Conservation (phyloP, 495 filamentous ascomycete species). For the Astrocystis sublimbata region DNA sequence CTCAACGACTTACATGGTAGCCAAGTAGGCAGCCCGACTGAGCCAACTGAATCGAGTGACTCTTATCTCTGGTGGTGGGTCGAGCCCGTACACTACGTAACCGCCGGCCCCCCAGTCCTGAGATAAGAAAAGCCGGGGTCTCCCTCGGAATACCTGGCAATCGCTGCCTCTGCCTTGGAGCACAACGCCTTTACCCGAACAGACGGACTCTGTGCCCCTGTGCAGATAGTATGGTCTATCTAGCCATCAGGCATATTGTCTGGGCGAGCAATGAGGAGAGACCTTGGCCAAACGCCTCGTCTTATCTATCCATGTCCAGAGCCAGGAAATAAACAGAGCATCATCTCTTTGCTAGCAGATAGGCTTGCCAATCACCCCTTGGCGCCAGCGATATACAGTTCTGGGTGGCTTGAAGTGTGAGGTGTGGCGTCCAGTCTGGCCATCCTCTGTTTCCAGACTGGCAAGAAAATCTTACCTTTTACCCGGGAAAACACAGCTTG, state of each 20-base stretch:
- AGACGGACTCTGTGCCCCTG: not conserved
- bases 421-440: not conserved
- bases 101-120: not conserved
- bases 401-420: not conserved
- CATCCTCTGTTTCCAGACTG: not conserved
- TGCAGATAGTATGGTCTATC: not conserved
- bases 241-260: too few species aligned
- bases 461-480: not conserved
- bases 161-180: constrained; percentile 9
- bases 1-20: not conserved
- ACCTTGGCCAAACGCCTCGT: not conserved
- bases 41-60: not conserved
- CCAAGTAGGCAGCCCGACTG: not conserved
- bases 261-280: not conserved
- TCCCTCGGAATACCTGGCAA: not conserved
- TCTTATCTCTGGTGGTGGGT: constrained; percentile 16
- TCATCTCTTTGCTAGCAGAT: not conserved
- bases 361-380: not conserved
- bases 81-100: not conserved
- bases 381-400: not conserved
- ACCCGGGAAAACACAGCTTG: not conserved
- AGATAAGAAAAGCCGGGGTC: constrained; percentile 11
- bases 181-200: not conserved
- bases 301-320: not conserved
- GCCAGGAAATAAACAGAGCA: not conserved